Conservation (phyloP, 1,139 yeast species). For the Geotrichum klebahnii region DNA sequence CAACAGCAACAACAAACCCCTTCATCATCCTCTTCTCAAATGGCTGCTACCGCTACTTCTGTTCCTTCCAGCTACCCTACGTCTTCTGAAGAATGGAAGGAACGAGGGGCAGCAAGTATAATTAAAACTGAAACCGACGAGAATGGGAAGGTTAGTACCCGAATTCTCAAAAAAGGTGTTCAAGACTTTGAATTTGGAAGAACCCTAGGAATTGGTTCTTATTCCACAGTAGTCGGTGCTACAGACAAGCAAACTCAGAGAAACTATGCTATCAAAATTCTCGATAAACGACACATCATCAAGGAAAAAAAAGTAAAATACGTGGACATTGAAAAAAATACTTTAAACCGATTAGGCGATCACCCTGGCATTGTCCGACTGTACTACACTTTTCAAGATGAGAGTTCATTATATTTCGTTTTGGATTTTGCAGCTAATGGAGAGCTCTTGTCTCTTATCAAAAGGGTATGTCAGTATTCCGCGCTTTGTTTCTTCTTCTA, state of each 20-base stretch:
- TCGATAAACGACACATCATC: conserved; percentile 90
- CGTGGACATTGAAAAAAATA: conserved; percentile 92
- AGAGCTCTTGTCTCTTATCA: conserved; percentile 74
- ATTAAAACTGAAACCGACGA: conserved; percentile 46
- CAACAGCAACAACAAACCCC: neutral
- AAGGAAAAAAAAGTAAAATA: conserved; percentile 93
- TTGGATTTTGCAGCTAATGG: conserved; percentile 92
- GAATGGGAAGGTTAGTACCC: conserved; percentile 47
- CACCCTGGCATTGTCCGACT: conserved; percentile 86
- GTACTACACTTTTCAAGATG: conserved; percentile 92
- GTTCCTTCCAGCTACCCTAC: conserved; percentile 2
- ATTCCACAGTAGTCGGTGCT: conserved; percentile 88
- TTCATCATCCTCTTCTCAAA: neutral
- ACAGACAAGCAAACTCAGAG: conserved; percentile 67
- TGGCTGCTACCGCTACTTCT: conserved; percentile 5
- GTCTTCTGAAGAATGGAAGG: conserved; percentile 35
- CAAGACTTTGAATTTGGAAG: conserved; percentile 84
- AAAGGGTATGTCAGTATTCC: conserved; percentile 36
- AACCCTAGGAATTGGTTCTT: conserved; percentile 91
- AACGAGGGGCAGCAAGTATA: conserved; percentile 52
- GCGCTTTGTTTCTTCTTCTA: neutral
- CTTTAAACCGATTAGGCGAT: conserved; percentile 76
- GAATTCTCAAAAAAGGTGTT: conserved; percentile 51
- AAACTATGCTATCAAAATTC: conserved; percentile 83
- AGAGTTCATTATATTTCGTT: conserved; percentile 80